Conservation (phyloP, 176 grass and related monocot species). For the Olyra latifolia region DNA sequence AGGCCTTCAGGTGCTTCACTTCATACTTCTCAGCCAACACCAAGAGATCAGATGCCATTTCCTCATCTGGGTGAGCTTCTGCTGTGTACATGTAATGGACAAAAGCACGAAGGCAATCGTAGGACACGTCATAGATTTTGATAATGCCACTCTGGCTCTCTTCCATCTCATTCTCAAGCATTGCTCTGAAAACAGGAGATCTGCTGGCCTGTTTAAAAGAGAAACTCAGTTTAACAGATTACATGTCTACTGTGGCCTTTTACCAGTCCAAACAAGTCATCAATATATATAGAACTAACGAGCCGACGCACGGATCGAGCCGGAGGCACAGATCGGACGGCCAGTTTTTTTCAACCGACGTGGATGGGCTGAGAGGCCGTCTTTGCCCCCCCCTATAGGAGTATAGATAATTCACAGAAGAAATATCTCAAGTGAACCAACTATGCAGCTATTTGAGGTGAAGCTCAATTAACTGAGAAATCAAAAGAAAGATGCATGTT, state of each 20-base stretch:
- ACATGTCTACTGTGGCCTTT: background rate
- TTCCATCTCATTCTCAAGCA: conserved; percentile 98
- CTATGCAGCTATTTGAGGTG: background rate
- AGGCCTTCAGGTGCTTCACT: conserved; percentile 81
- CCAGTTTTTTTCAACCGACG: no score
- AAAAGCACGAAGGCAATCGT: conserved; percentile 75
- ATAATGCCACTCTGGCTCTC: conserved; percentile 90
- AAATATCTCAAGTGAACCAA: background rate
- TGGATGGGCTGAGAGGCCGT: no score
- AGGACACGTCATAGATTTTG: conserved; percentile 77
- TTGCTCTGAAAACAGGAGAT: conserved; percentile 94
- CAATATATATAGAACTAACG: no score
- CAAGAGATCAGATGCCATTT: conserved; percentile 74
- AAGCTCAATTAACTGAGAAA: background rate
- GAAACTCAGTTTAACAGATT: background rate
- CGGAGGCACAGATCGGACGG: no score
- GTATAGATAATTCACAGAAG: background rate
- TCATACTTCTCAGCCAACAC: conserved; percentile 92
- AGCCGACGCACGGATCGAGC: no score
- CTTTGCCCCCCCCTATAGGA: no score
- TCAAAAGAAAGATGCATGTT: background rate
- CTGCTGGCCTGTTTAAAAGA: conserved; percentile 61
- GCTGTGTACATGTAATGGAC: conserved; percentile 82
- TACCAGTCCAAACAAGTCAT: background rate
- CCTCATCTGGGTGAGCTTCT: conserved; percentile 71